Base-by-base conservation (phyloP, 192 early-diverging fungal species). In the Podochytrium sp. region DNA sequence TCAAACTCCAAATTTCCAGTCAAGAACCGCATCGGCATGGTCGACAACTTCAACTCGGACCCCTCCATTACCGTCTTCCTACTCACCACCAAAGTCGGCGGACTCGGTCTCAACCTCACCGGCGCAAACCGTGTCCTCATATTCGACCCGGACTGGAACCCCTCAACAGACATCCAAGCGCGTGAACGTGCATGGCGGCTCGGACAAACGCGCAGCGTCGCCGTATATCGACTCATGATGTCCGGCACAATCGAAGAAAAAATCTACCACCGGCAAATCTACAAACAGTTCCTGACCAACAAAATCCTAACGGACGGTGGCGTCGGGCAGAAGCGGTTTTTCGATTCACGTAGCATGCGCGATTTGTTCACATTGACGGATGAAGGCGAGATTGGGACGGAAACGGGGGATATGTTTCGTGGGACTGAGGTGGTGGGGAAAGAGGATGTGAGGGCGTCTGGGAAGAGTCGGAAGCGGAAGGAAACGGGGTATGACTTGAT, bases 131-230 rank as follows among this genome's bases (percentile, higher is more conserved):
- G 97, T 0, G 91, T 98, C 4, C 91, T 99, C 27, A 89, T 99
- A 29, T 99, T 86, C 79, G 96, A 98, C 84, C 97, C 97, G 2
- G 97, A 99, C 73, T 99, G 97, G 97, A 99, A 99, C 72, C 96
- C 96, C 1, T 95, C 94, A 20, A 97, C 93, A 38, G 97, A 99
- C 79, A 85, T 92, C 29, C 97, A 99, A 68, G 96, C 97, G 0
- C 82, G 96, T 53, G 96, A 99, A 82, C 87, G 97, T 30, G 96
- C 96, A 0, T 98, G 95, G 95, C 81, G 97, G 34, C 73, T 97
- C 18, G 97, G 97, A 0, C 97, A 99, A 75, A 95, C 80, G 0
- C 85, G 89, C 29, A 83, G 87, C 5, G 97, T 99, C 2, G 90
- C 94, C 12, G 91, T 99, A 23, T 99, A 98, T 72, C 84, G 97